Conservation (phyloP, 2,329 filamentous ascomycete genomes). For the Trichoderma atroviride region DNA sequence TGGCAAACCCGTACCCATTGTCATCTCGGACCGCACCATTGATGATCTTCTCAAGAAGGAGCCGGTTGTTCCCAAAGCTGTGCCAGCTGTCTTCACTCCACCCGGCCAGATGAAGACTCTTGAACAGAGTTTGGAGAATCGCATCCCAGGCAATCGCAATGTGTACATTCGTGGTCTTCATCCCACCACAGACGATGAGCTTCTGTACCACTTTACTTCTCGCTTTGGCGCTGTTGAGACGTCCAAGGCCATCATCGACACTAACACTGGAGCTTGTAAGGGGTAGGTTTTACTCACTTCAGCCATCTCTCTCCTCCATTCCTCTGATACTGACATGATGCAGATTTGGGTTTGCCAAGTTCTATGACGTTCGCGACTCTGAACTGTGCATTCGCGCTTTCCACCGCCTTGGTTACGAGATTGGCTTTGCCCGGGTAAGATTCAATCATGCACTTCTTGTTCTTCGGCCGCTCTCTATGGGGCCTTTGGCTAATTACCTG, state of each 20-base stretch:
- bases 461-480: background rate
- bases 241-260: conserved; percentile 98
- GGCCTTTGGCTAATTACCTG: conserved; percentile 18
- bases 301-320: background rate
- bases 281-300: conserved; percentile 61
- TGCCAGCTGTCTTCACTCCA: conserved; percentile 85
- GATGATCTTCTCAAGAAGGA: conserved; percentile 71
- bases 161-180: conserved; percentile 97
- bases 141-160: conserved; percentile 88
- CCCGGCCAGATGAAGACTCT: conserved; percentile 85
- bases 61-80: conserved; percentile 83
- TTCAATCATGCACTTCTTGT: background rate
- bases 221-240: conserved; percentile 94
- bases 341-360: conserved; percentile 98
- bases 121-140: conserved; percentile 92
- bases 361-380: conserved; percentile 81
- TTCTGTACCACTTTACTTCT: conserved; percentile 77
- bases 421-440: conserved; percentile 88
- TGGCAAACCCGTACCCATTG: conserved; percentile 46
- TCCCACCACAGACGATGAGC: conserved; percentile 91
- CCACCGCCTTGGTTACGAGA: conserved; percentile 92
- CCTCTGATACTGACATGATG: conserved; percentile 13
- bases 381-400: conserved; percentile 97
- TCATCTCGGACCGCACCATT: conserved; percentile 54
- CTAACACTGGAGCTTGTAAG: conserved; percentile 90